A percentile compares a stretch with the other conserved stretches of the same genome.
Conservation (phyloP, 495 filamentous ascomycete genomes). For the Cercophora sp. region DNA sequence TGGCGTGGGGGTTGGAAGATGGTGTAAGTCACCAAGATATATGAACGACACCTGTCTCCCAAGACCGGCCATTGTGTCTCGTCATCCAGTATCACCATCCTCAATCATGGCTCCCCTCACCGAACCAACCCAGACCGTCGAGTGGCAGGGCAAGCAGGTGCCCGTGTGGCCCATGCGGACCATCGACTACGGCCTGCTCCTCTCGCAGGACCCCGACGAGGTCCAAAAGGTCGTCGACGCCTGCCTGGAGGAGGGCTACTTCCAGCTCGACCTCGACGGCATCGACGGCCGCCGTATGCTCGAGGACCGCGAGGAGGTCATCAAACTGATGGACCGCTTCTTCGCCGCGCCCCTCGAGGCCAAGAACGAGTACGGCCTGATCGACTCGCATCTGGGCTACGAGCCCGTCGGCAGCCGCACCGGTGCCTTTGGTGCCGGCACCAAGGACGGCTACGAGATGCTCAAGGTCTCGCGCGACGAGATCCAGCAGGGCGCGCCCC, state of each 20-base stretch:
- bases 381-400: slow-evolving; percentile 46
- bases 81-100: no score
- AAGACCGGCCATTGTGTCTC: no score
- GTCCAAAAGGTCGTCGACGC: slow-evolving; percentile 45
- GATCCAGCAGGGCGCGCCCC: slow-evolving; percentile 43
- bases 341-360: slow-evolving; percentile 46
- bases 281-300: slow-evolving; percentile 47
- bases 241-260: slow-evolving; percentile 51
- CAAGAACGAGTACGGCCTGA: slow-evolving; percentile 47
- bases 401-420: slow-evolving; percentile 48
- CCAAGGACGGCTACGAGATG: slow-evolving; percentile 54
- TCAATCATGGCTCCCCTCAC: slow-evolving; percentile 38
- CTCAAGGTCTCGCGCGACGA: slow-evolving; percentile 50
- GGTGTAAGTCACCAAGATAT: no score
- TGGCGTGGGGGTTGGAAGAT: no score
- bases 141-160: slow-evolving; percentile 49
- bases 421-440: slow-evolving; percentile 42
- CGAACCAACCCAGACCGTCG: slow-evolving; percentile 40
- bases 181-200: slow-evolving; percentile 44
- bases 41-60: no score
- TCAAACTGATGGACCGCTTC: slow-evolving; percentile 50
- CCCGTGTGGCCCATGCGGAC: slow-evolving; percentile 49
- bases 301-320: slow-evolving; percentile 43
- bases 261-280: slow-evolving; percentile 51
- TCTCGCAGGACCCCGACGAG: slow-evolving; percentile 46